Evolutionary conservation across 495 filamentous ascomycete genomes (phyloP), one percentile per base, ranked within the genome.

Genomic region (Ramalina peruviana): DNA sequence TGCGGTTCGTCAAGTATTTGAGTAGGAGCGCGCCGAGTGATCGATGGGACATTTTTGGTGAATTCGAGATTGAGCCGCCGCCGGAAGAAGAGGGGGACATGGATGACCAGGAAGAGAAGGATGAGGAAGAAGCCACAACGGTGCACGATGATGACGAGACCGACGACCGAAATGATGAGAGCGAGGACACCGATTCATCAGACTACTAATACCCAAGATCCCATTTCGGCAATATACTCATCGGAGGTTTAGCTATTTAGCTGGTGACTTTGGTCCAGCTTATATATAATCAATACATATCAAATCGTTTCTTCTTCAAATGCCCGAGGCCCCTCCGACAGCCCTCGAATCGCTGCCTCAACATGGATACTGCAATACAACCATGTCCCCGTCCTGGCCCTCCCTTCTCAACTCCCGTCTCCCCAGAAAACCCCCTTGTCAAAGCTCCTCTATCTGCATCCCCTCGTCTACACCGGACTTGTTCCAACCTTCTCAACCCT

Each of bases 1-100:
- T 98, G 59, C 78, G 83, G 66, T 97, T 97, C 62, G 88, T 96
- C 60, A 99, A 97, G 72, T 99, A 95, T 64, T 85, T 97, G 36
- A 89, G 84, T 69, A 71, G 68, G 15, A 73, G 67, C 30, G 90
- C 92, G 4, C 76, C 76, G 59, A 90, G 92, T 15, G 93, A 96
- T 66, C 74, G 92, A 36, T 99, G 90, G 89, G 92, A 99, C 70
- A 67, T 96, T 26, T 76, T 74, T 36, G 93, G 80, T 2, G 80
- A 74, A 30, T 66, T 73, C 56, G 70, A 64, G 0, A 68, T 74
- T 37, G 63, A 68, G 66, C 42, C 42, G 20, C 17, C 16, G 26
- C 17, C 16, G 26, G 45, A 48, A 6, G 45, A 65, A 15, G 71
- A 70, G 5, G 58, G 60, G 23, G 67, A 69, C 19, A 65, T 65